phyloP scores from a whole-genome alignment of 805 yeast genomes.

The Lachancea lanzarotensis region DNA sequence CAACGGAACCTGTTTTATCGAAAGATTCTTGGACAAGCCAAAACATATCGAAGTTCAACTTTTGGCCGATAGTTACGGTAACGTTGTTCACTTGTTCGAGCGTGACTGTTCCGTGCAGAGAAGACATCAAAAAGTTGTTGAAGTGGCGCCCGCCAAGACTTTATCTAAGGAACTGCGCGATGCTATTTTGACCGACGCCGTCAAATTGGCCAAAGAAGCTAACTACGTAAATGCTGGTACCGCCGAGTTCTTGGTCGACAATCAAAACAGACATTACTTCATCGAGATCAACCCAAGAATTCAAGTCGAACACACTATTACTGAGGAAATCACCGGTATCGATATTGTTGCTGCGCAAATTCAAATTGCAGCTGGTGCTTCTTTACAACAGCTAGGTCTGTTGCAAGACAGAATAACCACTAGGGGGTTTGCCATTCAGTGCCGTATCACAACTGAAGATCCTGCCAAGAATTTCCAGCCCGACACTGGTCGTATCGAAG shows the following conservation, averaged over 20 bases:
- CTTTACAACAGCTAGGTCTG: slow-evolving; percentile 83
- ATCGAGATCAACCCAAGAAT: slow-evolving; percentile 97
- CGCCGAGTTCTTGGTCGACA: slow-evolving; percentile 93
- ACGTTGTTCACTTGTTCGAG: slow-evolving; percentile 91
- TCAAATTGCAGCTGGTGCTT: slow-evolving; percentile 98
- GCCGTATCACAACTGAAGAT: slow-evolving; percentile 98
- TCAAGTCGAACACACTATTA: slow-evolving; percentile 97
- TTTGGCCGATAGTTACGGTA: slow-evolving; percentile 89
- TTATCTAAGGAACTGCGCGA: slow-evolving; percentile 78
- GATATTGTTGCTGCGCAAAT: slow-evolving; percentile 98
- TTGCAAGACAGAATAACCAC: slow-evolving; percentile 92
- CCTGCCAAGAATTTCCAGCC: slow-evolving; percentile 96
- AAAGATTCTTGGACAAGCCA: slow-evolving; percentile 89
- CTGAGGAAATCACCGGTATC: slow-evolving; percentile 97
- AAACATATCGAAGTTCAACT: slow-evolving; percentile 97
- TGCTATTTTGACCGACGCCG: slow-evolving; percentile 92
- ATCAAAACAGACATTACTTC: slow-evolving; percentile 90
- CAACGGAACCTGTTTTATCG: slow-evolving; percentile 96
- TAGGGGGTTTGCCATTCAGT: slow-evolving; percentile 96
- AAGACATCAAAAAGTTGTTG: slow-evolving; percentile 98
- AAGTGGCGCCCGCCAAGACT: slow-evolving; percentile 95
- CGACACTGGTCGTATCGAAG: slow-evolving; percentile 97
- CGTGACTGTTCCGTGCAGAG: slow-evolving; percentile 99
- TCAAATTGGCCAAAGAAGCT: slow-evolving; percentile 79
- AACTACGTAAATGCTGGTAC: slow-evolving; percentile 97